Evolutionary conservation across 805 yeast genomes (phyloP), one percentile per base, ranked within the genome.

Genomic region (Candida nitratophila): DNA sequence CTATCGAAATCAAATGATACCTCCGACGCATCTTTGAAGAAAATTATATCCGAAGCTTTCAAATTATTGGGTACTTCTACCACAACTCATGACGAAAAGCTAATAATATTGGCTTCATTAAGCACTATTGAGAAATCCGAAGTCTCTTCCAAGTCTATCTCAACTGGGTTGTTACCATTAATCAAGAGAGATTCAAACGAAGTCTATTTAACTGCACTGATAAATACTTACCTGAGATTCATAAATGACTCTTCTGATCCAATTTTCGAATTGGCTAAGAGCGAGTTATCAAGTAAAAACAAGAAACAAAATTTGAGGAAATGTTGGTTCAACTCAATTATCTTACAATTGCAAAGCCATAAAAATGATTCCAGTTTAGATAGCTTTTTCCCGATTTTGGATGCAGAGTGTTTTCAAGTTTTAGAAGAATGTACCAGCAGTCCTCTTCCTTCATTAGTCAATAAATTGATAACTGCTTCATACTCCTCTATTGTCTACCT

Each of bases 101-200:
- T 34, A 12, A n/a, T 19, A 20, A 34, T 34, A 8, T 34, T 34
- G 17, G 4, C 5, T 4, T 34, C 15, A 9, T 20, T 34, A 11
- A 19, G 5, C 10, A 11, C 17, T 19, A 20, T 34, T 11, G 35
- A 43, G 16, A 9, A 37, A 1, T 37, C 49, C 2, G 45, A 42
- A 1, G 3, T 10, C 3, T 6, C 39, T 8, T 40, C 44, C 19
- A 36, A 40, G 10, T 48, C 56, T 1, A 66, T 63, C 30, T 61
- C 37, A 4, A 19, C 37, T 19, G 37, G 37, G 3, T 34, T 83
- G 4, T 49, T 71, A 1, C 70, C 83, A 2, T 63, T 80, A n/a
- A 67, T 83, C 3, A 43, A 75, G 0, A 89, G 86, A 52, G 98
- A 91, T 54, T 76, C 79, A 39, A 86, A 88, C 52, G 98, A 91